Conservation (phyloP, 2,329 filamentous ascomycete species). For the Paraphoma sp. region DNA sequence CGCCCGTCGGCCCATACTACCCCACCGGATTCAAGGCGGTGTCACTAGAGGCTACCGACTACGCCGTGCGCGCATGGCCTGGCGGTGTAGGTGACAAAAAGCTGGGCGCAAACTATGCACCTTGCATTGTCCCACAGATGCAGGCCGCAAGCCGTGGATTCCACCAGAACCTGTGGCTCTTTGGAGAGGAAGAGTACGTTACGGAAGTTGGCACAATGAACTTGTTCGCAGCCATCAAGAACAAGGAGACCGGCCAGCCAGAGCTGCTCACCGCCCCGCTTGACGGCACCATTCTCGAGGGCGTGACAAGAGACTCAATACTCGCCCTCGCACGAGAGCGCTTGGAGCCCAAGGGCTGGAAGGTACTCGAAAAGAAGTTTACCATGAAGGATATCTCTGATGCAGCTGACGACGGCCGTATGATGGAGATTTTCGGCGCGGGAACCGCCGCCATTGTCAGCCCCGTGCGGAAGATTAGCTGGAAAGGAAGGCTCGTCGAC, state of each 20-base stretch:
- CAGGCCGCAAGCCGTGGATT: conserved; percentile 89
- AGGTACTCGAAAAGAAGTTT: conserved; percentile 85
- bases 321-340: conserved; percentile 85
- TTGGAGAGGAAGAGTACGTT: conserved; percentile 92
- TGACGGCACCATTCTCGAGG: conserved; percentile 95
- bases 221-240: conserved; percentile 84
- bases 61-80: conserved; percentile 96
- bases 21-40: conserved; percentile 98
- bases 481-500: conserved; percentile 80
- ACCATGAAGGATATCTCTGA: conserved; percentile 86
- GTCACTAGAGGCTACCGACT: conserved; percentile 92
- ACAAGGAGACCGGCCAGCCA: conserved; percentile 87
- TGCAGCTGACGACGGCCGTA: conserved; percentile 80
- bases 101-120: conserved; percentile 98
- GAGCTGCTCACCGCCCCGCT: conserved; percentile 94
- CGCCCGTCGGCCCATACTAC: conserved; percentile 96
- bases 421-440: conserved; percentile 92
- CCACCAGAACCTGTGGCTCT: conserved; percentile 98
- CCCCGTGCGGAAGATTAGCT: conserved; percentile 87
- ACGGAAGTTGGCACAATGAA: conserved; percentile 99
- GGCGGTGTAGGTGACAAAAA: conserved; percentile 98
- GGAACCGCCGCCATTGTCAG: conserved; percentile 95
- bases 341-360: conserved; percentile 86
- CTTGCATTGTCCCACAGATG: conserved; percentile 95
- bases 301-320: conserved; percentile 91